Conservation (phyloP, 441 rosid genomes). For the Populus trichocarpa region DNA sequence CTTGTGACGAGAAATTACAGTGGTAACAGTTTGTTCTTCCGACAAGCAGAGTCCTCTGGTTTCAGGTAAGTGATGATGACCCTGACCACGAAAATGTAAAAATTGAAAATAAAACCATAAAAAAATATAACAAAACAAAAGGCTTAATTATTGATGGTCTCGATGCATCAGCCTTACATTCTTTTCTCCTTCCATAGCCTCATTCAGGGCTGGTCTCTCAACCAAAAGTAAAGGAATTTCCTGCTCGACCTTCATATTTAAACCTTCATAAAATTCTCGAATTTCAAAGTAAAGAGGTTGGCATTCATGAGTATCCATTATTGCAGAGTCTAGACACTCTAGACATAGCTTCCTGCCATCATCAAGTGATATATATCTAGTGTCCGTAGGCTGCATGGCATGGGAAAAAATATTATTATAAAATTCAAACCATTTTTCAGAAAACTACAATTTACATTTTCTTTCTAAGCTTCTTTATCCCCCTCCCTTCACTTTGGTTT, state of each 20-base stretch:
- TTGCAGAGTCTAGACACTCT: slow-evolving; percentile 90
- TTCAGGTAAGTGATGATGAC: slow-evolving; percentile 94
- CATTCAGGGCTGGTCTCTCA: slow-evolving; percentile 88
- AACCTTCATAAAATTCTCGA: slow-evolving; percentile 83
- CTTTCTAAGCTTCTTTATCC: not conserved
- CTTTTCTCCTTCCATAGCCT: slow-evolving; percentile 96
- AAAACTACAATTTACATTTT: not conserved
- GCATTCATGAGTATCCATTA: slow-evolving; percentile 89
- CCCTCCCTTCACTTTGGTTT: not conserved
- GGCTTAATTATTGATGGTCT: slow-evolving; percentile 3
- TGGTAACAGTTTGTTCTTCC: slow-evolving; percentile 87
- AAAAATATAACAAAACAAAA: not conserved
- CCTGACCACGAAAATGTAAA: slow-evolving; percentile 37
- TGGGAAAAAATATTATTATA: slow-evolving; percentile 14
- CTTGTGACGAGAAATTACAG: slow-evolving; percentile 35
- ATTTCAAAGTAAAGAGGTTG: slow-evolving; percentile 87
- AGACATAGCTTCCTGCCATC: slow-evolving; percentile 92
- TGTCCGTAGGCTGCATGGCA: slow-evolving; percentile 58
- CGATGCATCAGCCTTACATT: slow-evolving; percentile 44
- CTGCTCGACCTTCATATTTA: slow-evolving; percentile 87
- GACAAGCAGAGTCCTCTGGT: slow-evolving; percentile 98
- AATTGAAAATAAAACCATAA: not conserved
- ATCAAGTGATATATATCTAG: slow-evolving; percentile 73
- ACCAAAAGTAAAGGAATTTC: slow-evolving; percentile 86
- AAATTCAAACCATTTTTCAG: not conserved